phyloP scores from a whole-genome alignment of 2,329 filamentous ascomycete genomes.

The Xylaria sp. region DNA sequence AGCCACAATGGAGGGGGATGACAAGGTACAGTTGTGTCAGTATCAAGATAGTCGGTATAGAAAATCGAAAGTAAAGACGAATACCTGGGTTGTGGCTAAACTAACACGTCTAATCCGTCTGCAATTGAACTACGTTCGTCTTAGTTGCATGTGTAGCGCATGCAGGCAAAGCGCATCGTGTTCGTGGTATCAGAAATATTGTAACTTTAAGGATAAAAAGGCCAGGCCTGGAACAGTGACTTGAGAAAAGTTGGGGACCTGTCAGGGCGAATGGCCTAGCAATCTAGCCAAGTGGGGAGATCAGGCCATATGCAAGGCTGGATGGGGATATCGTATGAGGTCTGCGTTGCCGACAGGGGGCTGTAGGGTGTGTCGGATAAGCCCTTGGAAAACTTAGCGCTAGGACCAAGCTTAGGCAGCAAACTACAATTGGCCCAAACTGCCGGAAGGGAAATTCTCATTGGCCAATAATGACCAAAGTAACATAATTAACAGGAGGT shows the following conservation, averaged over 20 bases:
- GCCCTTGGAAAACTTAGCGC: background rate
- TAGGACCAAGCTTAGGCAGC: constrained; percentile 4
- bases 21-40: too few relatives aligned
- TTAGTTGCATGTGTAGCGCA: background rate
- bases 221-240: constrained; percentile 23
- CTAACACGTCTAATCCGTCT: background rate
- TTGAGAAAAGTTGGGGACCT: constrained; percentile 20
- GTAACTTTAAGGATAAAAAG: background rate
- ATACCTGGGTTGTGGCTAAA: background rate
- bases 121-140: background rate
- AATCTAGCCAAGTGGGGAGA: constrained; percentile 42
- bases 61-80: too few relatives aligned
- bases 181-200: background rate
- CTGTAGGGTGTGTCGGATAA: constrained; percentile 14
- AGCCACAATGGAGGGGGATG: background rate
- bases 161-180: constrained; percentile 4
- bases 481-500: too few relatives aligned
- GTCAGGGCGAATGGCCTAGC: constrained; percentile 37
- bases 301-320: constrained; percentile 49
- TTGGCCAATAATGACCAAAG: background rate
- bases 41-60: too few relatives aligned
- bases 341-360: constrained; percentile 34
- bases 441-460: background rate
- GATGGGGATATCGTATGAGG: constrained; percentile 47
- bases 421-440: constrained; percentile 5